These are phyloP conservation scores for Euryodendron excelsum DNA, from an alignment of 148 eudicot species.

Conservation along the genomic window DNA sequence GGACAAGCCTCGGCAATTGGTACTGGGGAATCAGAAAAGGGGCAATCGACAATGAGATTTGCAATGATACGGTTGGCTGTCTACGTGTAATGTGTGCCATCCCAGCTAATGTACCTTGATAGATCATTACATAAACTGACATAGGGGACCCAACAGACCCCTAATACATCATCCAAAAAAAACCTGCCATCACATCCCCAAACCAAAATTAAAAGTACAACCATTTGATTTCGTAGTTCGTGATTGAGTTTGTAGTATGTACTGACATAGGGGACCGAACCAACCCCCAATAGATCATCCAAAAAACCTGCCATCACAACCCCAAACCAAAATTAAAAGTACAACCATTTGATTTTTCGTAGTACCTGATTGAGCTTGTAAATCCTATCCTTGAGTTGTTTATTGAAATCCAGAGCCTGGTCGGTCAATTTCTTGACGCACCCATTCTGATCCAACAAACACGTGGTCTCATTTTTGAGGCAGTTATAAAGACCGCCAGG, in stretches of 20 bases:
- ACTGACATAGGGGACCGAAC: neutral
- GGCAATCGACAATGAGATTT: conserved; percentile 20
- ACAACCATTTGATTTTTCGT: too few species aligned
- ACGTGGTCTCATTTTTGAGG: too few species aligned
- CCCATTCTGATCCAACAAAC: neutral
- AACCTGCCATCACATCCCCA: conserved; percentile 22
- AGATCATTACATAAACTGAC: conserved; percentile 23
- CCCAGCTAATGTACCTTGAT: conserved; percentile 30
- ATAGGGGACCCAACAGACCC: conserved; percentile 14
- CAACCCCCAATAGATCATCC: conserved; percentile 23
- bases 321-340: too few species aligned
- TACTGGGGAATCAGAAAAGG: conserved; percentile 25
- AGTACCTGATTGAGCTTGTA: conserved; percentile 10
- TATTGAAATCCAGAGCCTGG: neutral
- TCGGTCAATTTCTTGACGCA: neutral
- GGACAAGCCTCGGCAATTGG: conserved; percentile 29
- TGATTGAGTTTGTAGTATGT: too few species aligned
- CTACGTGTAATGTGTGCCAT: conserved; percentile 35
- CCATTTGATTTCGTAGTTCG: too few species aligned
- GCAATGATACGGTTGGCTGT: conserved; percentile 26
- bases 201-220: too few species aligned
- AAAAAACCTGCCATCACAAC: conserved; percentile 26
- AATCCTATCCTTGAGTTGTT: neutral
- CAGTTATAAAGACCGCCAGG: too few species aligned
- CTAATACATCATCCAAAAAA: conserved; percentile 24